Conservation (phyloP, 148 eudicot species). For the Selenicereus undatus region DNA sequence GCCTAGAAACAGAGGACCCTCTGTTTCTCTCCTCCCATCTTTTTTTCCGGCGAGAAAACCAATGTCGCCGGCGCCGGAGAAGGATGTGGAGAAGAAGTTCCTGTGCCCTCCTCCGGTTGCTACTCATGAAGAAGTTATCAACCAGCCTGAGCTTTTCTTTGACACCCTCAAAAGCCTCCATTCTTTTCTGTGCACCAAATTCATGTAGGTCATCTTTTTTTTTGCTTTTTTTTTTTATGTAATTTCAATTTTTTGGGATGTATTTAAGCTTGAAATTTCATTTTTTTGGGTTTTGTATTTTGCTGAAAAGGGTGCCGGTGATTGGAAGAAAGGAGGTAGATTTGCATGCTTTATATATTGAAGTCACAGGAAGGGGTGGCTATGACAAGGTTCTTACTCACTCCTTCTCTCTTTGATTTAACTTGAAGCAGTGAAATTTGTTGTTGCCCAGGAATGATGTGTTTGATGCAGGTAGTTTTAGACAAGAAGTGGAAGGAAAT, state of each 20-base stretch:
- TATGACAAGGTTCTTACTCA: conserved; percentile 42
- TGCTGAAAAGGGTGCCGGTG: conserved; percentile 51
- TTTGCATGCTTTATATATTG: conserved; percentile 52
- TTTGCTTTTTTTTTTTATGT: not conserved
- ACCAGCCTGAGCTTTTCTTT: conserved; percentile 42
- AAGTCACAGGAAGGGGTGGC: conserved; percentile 65
- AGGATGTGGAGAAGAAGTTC: conserved; percentile 11
- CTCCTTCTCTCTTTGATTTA: not conserved
- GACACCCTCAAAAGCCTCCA: conserved; percentile 51
- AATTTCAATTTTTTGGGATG: not conserved
- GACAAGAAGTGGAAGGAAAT: conserved; percentile 81
- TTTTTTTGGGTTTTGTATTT: not conserved
- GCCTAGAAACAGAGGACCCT: not conserved
- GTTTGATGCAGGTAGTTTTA: conserved; percentile 41
- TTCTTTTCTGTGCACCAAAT: conserved; percentile 41
- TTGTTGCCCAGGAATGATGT: not conserved
- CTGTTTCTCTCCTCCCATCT: not conserved
- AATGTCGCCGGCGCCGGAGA: conserved; percentile 36
- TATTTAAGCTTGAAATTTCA: not conserved
- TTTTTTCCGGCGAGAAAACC: conserved; percentile 9
- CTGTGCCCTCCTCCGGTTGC: conserved; percentile 40
- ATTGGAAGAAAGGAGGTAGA: conserved; percentile 59
- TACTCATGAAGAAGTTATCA: conserved; percentile 50
- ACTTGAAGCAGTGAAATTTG: not conserved
- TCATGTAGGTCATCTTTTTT: conserved; percentile 29